These are phyloP conservation scores for Cymodocea nodosa DNA, from an alignment of 116 monocot genomes.

Conservation along the genomic window DNA sequence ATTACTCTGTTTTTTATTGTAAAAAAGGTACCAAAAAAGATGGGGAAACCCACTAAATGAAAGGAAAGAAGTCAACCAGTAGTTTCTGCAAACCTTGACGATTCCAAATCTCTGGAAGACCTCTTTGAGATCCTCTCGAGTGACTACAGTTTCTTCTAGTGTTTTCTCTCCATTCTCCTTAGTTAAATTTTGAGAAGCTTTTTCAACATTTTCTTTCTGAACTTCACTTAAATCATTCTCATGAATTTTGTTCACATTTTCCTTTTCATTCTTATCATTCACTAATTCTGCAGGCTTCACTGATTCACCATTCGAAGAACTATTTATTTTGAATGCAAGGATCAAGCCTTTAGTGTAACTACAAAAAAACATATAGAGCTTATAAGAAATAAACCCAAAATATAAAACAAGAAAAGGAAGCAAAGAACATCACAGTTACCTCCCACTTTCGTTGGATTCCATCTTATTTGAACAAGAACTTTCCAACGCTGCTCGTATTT, in stretches of 20 bases:
- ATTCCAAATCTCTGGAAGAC: conserved; percentile 64
- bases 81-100: conserved; percentile 44
- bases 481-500: conserved; percentile 19
- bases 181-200: conserved; percentile 7
- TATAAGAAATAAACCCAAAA: background rate
- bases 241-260: conserved; percentile 12
- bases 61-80: background rate
- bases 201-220: conserved; percentile 17
- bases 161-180: conserved; percentile 12
- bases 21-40: background rate
- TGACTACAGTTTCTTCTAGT: conserved; percentile 19
- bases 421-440: conserved; percentile 17
- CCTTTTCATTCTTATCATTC: conserved; percentile 8
- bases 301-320: conserved; percentile 2
- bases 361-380: background rate
- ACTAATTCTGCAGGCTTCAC: conserved; percentile 6
- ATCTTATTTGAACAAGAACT: conserved; percentile 25
- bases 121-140: conserved; percentile 53
- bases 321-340: conserved; percentile 58
- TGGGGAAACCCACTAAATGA: background rate
- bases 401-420: conserved; percentile 2
- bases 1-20: too few relatives aligned
- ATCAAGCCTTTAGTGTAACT: conserved; percentile 83
- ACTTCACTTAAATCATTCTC: conserved; percentile 17
- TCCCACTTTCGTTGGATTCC: conserved; percentile 15